A percentile compares a stretch with the other conserved stretches of the same genome.
These are phyloP conservation scores for Wickerhamiella domercqiae DNA, from an alignment of 805 yeast species.

Conservation along the genomic window DNA sequence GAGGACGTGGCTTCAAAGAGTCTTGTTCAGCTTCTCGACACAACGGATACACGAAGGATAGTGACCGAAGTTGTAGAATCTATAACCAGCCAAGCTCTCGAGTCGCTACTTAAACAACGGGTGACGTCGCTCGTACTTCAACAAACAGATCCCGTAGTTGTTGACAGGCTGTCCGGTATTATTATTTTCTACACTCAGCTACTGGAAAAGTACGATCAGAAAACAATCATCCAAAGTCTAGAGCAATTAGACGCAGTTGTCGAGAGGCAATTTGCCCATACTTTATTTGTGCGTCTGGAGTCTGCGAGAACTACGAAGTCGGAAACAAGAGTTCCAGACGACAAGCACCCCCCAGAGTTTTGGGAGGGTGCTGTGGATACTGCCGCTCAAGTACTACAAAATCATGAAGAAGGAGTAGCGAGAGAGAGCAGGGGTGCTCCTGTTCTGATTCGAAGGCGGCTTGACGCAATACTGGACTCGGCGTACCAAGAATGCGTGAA, in stretches of 20 bases:
- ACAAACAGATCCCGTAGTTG: conserved; percentile 40
- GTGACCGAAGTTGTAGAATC: conserved; percentile 25
- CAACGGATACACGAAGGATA: conserved; percentile 10
- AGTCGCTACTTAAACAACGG: conserved; percentile 45
- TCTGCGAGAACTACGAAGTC: conserved; percentile 18
- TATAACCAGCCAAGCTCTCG: conserved; percentile 35
- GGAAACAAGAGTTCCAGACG: conserved; percentile 59
- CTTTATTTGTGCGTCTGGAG: conserved; percentile 26
- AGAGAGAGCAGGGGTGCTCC: conserved; percentile 8
- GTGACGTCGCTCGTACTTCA: conserved; percentile 54
- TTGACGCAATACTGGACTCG: conserved; percentile 23
- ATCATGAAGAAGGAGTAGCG: conserved; percentile 24
- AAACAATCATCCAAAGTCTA: conserved; percentile 18
- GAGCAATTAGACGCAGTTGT: conserved; percentile 24
- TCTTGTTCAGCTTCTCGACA: conserved; percentile 7
- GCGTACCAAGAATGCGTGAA: conserved; percentile 20
- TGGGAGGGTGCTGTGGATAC: conserved; percentile 32
- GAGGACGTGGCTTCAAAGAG: conserved; percentile 8
- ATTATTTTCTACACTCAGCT: conserved; percentile 52
- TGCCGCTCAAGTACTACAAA: conserved; percentile 41
- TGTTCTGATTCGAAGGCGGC: conserved; percentile 10
- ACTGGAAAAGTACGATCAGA: conserved; percentile 35
- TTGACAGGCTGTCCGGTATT: conserved; percentile 46
- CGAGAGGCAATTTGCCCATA: conserved; percentile 28
- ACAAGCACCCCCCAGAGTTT: conserved; percentile 24